phyloP scores from a whole-genome alignment of 371 early-diverging fungal genomes.

The Chytridium lagenaria region DNA sequence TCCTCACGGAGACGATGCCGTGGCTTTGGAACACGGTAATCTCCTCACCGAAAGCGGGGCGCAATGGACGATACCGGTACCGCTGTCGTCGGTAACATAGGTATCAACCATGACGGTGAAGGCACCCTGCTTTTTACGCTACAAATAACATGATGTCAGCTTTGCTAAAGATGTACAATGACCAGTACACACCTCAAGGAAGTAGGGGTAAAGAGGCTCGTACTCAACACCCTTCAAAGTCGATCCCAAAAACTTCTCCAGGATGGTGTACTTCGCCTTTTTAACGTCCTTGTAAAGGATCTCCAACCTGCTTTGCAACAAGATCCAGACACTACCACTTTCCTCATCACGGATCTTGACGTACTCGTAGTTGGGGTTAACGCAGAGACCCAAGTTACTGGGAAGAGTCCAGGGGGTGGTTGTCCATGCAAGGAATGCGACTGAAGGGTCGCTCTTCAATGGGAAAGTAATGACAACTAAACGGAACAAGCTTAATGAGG shows the following conservation, averaged over 20 bases:
- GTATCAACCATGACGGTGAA: conserved; percentile 90
- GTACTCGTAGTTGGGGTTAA: conserved; percentile 95
- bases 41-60: conserved; percentile 99
- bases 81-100: conserved; percentile 96
- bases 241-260: conserved; percentile 82
- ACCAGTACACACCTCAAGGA: conserved; percentile 40
- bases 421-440: conserved; percentile 97
- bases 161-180: background rate
- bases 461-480: conserved; percentile 96
- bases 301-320: conserved; percentile 84
- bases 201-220: conserved; percentile 91
- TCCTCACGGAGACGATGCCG: conserved; percentile 85
- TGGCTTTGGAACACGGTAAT: conserved; percentile 92
- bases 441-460: conserved; percentile 77
- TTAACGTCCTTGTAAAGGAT: conserved; percentile 93
- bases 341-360: conserved; percentile 88
- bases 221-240: conserved; percentile 92
- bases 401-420: conserved; percentile 99
- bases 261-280: conserved; percentile 90
- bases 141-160: conserved; percentile 1
- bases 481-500: background rate
- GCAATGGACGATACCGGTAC: conserved; percentile 99
- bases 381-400: conserved; percentile 93
- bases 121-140: conserved; percentile 69
- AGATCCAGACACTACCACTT: conserved; percentile 82